phyloP scores from a whole-genome alignment of 73 alveolate genomes.

The Blepharisma stoltei region DNA sequence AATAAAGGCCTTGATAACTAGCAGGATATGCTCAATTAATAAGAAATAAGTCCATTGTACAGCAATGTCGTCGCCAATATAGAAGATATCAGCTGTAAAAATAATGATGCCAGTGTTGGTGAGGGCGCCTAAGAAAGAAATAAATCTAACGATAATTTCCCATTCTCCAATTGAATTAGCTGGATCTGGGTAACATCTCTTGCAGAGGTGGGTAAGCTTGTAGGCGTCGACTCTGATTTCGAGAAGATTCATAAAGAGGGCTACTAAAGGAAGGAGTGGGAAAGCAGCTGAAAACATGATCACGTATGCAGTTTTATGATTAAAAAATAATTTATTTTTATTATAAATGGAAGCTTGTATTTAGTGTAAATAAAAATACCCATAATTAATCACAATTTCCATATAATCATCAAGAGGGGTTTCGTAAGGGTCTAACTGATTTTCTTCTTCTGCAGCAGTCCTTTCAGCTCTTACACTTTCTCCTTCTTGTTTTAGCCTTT shows the following conservation, averaged over 20 bases:
- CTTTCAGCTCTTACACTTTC: neutral
- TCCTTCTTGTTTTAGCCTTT: too few relatives aligned
- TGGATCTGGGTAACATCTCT: conserved; percentile 1
- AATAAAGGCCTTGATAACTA: neutral
- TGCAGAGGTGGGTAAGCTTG: neutral
- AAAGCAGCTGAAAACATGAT: neutral
- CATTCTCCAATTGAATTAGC: neutral
- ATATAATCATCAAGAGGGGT: conserved; percentile 33
- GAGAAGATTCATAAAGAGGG: neutral
- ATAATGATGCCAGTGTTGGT: conserved; percentile 14
- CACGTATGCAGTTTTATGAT: neutral
- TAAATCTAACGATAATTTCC: neutral
- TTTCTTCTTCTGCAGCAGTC: neutral
- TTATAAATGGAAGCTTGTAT: too few relatives aligned
- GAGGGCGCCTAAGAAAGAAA: conserved; percentile 8
- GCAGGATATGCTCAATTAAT: conserved; percentile 4
- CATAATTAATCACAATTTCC: conserved; percentile 26
- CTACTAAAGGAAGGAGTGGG: conserved; percentile 9
- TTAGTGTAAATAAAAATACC: too few relatives aligned
- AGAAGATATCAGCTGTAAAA: neutral
- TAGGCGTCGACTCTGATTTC: conserved; percentile 7
- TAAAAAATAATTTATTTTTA: too few relatives aligned
- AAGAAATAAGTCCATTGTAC: conserved; percentile 22
- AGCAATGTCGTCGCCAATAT: neutral
- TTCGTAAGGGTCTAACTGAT: neutral